Evolutionary conservation across 179 eudicot genomes (phyloP), one percentile per base, ranked within the genome.

Genomic region (Corrigiola litoralis): DNA sequence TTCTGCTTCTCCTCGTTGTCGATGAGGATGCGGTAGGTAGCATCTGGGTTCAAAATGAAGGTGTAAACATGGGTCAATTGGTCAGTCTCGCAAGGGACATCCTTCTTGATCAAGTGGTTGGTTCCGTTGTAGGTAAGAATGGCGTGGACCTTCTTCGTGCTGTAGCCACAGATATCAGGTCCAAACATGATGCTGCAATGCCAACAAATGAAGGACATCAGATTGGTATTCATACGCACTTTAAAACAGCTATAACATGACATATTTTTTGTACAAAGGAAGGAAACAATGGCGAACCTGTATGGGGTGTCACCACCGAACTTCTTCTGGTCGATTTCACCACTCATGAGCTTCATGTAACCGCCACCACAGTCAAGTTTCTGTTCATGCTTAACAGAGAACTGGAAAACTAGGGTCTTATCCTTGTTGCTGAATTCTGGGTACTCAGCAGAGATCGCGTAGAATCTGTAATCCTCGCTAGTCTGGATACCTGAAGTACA

Each of bases 331-430:
- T 92, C 95, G 28, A 85, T 67, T 0, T 86, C 88, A 70, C 89
- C 90, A 62, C 96, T 87, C 54, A 92, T 84, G 73, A 92, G 78
- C 79, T 92, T 92, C 92, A 92, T 92, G 86, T 92, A 92, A 61
- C 98, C 98, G 74, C 98, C 98, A 79, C 98, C 98, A 69, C 98
- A 92, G 63, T 92, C 98, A 61, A 92, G 96, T 69, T 89, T 87
- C 75, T 89, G 98, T 63, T 92, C 98, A 65, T 85, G 95, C 92
- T 89, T 90, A 45, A 87, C 92, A 61, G 95, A 89, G 72, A 87
- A 92, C 57, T 92, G 98, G 81, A 92, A 89, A 61, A 92, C 95
- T 61, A 92, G 63, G 10, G 92, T 89, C 71, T 87, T 87, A 25
- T 85, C 96, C 84, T 89, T 92, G 81, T 92, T 92, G 92, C 96